A percentile compares a stretch with the other conserved stretches of the same genome.
Conservation (phyloP, 345 rosid genomes). For the Aquilaria sinensis region DNA sequence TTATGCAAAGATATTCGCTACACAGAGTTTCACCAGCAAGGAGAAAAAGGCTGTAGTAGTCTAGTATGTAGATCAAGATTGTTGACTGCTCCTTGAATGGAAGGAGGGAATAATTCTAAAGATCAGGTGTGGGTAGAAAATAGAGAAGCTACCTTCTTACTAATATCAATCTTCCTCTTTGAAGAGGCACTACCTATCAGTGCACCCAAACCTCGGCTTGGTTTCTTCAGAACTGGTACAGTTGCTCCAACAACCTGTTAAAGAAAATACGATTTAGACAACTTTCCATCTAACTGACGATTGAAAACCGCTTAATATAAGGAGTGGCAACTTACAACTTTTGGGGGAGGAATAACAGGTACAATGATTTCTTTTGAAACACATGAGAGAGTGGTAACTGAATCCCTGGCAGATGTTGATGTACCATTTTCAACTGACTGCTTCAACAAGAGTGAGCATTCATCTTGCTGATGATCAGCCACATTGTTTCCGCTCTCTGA, state of each 20-base stretch:
- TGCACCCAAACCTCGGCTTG: slow-evolving; percentile 50
- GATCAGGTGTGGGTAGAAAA: neutral
- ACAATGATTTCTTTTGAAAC: slow-evolving; percentile 17
- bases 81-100: neutral
- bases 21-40: neutral
- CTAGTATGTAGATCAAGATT: neutral
- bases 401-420: slow-evolving; percentile 10
- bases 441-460: slow-evolving; percentile 10
- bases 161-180: slow-evolving; percentile 39
- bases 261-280: neutral
- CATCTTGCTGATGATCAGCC: neutral
- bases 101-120: neutral
- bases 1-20: no score
- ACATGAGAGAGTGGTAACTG: slow-evolving; percentile 11
- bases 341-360: slow-evolving; percentile 24
- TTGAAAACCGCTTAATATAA: neutral
- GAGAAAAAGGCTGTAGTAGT: no score
- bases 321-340: slow-evolving; percentile 25
- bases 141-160: slow-evolving; percentile 33
- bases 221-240: slow-evolving; percentile 53
- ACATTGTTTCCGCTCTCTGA: slow-evolving; percentile 18
- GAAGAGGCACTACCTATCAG: slow-evolving; percentile 34
- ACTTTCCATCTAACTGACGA: neutral
- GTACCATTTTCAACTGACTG: slow-evolving; percentile 21
- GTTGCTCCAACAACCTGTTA: slow-evolving; percentile 45